Evolutionary conservation across 1,139 yeast genomes (phyloP).

Genomic region (Blastobotrys ciferrii): DNA sequence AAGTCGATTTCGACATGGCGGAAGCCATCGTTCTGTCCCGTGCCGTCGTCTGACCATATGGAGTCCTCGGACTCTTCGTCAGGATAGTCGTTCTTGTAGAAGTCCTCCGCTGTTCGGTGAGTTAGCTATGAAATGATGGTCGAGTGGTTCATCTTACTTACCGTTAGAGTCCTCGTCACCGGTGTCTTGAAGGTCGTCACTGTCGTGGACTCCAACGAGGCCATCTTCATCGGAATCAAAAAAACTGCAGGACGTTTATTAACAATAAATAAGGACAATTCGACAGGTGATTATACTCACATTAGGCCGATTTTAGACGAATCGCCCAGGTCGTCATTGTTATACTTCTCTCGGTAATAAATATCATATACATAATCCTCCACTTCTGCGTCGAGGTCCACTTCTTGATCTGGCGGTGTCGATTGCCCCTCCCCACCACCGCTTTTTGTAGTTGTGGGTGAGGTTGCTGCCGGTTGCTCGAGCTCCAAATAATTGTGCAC

Average conservation of each 20-base stretch:
- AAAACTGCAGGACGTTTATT: conserved; percentile 26
- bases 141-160: too few relatives aligned
- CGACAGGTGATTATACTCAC: conserved; percentile 31
- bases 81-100: conserved; percentile 90
- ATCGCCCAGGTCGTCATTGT: conserved; percentile 9
- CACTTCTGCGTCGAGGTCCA: conserved; percentile 37
- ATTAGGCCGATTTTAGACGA: conserved; percentile 37
- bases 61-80: conserved; percentile 59
- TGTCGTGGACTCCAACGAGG: conserved; percentile 47
- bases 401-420: conserved; percentile 17
- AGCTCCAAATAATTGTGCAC: conserved; percentile 51
- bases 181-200: conserved; percentile 42
- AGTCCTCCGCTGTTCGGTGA: conserved; percentile 60
- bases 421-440: conserved; percentile 13
- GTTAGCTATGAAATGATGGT: conserved; percentile 6
- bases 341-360: conserved; percentile 55
- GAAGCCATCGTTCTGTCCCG: conserved; percentile 9
- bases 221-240: conserved; percentile 56
- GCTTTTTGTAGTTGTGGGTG: conserved; percentile 11
- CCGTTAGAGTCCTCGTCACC: conserved; percentile 79
- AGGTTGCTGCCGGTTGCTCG: conserved; percentile 8
- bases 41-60: conserved; percentile 13
- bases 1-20: conserved; percentile 4
- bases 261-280: conserved; percentile 1
- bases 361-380: conserved; percentile 89